Conservation (phyloP, 1,284 basidiomycete species). For the Ustanciosporium gigantosporum region DNA sequence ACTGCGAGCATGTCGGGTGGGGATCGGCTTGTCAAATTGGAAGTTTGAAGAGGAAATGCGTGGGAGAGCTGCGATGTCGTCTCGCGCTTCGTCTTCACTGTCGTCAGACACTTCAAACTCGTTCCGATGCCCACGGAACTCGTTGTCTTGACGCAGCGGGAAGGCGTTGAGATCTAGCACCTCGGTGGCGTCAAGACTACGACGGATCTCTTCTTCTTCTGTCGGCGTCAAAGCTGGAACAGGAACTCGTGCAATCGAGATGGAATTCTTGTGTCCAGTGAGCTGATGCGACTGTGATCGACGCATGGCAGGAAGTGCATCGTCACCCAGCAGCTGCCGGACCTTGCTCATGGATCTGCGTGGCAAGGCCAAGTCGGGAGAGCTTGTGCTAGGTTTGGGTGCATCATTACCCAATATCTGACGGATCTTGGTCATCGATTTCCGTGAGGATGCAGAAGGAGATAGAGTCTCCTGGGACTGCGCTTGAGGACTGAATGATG, state of each 20-base stretch:
- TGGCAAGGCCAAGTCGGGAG: no score
- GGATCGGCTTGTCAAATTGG: not conserved
- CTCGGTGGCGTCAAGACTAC: slow-evolving; percentile 1
- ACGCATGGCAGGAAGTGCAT: no score
- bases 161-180: slow-evolving; percentile 15
- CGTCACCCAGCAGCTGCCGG: no score
- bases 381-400: not conserved
- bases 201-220: not conserved
- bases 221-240: not conserved
- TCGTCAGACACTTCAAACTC: slow-evolving; percentile 33
- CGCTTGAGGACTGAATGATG: not conserved
- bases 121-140: slow-evolving; percentile 16
- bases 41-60: slow-evolving; percentile 1
- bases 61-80: not conserved
- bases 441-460: slow-evolving; percentile 3
- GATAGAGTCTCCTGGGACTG: no score
- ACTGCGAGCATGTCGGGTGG: not conserved
- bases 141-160: slow-evolving; percentile 25
- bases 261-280: not conserved
- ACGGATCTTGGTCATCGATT: slow-evolving; percentile 25
- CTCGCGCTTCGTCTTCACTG: not conserved
- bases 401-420: slow-evolving; percentile 15
- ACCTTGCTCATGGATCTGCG: no score
- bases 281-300: no score
- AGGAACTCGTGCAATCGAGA: slow-evolving; percentile 1